phyloP scores from a whole-genome alignment of 805 yeast genomes.

The Peterozyma xylosa region DNA sequence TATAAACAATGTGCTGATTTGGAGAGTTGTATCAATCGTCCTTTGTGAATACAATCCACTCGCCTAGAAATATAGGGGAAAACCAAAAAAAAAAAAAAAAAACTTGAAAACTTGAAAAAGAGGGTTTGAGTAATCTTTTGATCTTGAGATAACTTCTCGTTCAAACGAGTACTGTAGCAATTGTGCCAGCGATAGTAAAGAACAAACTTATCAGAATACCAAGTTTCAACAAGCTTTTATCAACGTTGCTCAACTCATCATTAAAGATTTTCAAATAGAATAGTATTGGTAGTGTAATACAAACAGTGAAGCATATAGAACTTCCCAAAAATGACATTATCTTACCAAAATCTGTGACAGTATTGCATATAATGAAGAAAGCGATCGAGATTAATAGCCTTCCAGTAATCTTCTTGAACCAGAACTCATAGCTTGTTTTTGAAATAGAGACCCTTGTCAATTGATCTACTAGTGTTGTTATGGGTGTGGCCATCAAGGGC shows the following conservation, averaged over 20 bases:
- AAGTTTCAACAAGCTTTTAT: conserved; percentile 29
- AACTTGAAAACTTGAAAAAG: conserved; percentile 18
- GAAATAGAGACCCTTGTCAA: background rate
- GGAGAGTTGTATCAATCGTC: too few species aligned
- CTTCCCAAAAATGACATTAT: conserved; percentile 79
- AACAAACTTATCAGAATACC: conserved; percentile 36
- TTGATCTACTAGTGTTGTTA: conserved; percentile 52
- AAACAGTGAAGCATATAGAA: conserved; percentile 70
- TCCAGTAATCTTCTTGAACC: conserved; percentile 14
- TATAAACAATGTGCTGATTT: too few species aligned
- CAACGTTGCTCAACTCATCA: conserved; percentile 30
- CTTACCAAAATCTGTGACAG: conserved; percentile 74
- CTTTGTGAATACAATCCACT: too few species aligned
- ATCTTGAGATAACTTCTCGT: background rate
- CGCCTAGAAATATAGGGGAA: conserved; percentile 25
- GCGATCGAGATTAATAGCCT: conserved; percentile 43
- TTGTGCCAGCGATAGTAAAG: conserved; percentile 53
- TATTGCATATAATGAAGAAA: conserved; percentile 52
- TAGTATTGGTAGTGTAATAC: conserved; percentile 68
- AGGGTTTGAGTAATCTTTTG: too few species aligned
- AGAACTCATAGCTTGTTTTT: background rate
- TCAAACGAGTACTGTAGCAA: conserved; percentile 31
- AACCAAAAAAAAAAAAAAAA: conserved; percentile 16
- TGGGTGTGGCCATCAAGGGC: conserved; percentile 78
- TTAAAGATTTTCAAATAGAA: conserved; percentile 60